Evolutionary conservation across 2,329 filamentous ascomycete species (phyloP).

Genomic region (Calonectria crousiana): DNA sequence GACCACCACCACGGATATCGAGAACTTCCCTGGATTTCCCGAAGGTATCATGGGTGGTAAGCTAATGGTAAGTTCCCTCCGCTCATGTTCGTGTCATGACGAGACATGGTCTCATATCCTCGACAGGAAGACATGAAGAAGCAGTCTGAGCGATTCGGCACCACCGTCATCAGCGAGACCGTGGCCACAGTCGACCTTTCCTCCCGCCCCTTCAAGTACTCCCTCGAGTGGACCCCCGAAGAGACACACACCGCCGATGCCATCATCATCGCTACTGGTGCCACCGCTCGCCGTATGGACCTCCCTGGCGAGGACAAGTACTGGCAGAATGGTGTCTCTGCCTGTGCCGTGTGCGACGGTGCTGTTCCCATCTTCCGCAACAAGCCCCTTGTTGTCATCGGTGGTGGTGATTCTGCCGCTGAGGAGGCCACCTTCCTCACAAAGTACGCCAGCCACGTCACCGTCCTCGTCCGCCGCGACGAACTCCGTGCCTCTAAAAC

Average conservation of each 20-base stretch:
- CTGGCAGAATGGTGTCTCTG: slow-evolving; percentile 97
- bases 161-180: slow-evolving; percentile 92
- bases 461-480: slow-evolving; percentile 90
- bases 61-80: slow-evolving; percentile 75
- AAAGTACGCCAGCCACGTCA: slow-evolving; percentile 96
- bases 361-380: slow-evolving; percentile 97
- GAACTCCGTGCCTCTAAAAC: slow-evolving; percentile 88
- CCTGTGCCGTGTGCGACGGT: slow-evolving; percentile 97
- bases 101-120: slow-evolving; percentile 15
- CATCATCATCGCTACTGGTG: slow-evolving; percentile 94
- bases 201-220: slow-evolving; percentile 88
- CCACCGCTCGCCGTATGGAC: slow-evolving; percentile 86
- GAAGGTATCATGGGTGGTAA: slow-evolving; percentile 87
- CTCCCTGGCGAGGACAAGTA: slow-evolving; percentile 92
- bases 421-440: slow-evolving; percentile 98
- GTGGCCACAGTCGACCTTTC: slow-evolving; percentile 90
- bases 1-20: slow-evolving; percentile 97
- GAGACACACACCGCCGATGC: slow-evolving; percentile 90
- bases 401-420: slow-evolving; percentile 95
- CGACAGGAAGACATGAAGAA: slow-evolving; percentile 85
- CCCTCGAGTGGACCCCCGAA: slow-evolving; percentile 88
- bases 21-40: slow-evolving; percentile 98
- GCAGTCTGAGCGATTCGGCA: slow-evolving; percentile 93
- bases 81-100: background rate
- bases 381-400: slow-evolving; percentile 95